phyloP scores from a whole-genome alignment of 1,284 basidiomycete genomes.

The Rhodofomes roseus region DNA sequence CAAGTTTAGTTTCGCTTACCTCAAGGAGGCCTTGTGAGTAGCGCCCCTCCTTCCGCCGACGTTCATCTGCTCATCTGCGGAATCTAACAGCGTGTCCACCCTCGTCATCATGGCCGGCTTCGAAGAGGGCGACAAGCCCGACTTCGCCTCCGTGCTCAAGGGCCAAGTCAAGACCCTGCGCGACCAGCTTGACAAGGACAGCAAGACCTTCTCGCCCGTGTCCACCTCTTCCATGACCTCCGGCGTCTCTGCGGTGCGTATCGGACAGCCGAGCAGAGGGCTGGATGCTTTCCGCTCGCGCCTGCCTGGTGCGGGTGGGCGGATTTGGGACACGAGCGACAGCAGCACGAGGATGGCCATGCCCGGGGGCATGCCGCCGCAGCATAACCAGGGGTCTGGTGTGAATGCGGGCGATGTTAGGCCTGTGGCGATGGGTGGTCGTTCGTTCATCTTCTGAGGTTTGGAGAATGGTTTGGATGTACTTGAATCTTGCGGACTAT shows the following conservation, averaged over 20 bases:
- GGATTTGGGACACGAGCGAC: slow-evolving; percentile 5
- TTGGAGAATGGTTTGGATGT: background rate
- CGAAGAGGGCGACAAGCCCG: slow-evolving; percentile 42
- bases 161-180: slow-evolving; percentile 56
- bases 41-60: background rate
- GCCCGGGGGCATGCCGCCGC: slow-evolving; percentile 3
- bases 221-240: background rate
- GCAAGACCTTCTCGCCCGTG: background rate
- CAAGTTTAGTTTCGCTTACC: slow-evolving; percentile 76
- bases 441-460: background rate
- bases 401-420: background rate
- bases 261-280: background rate
- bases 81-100: slow-evolving; percentile 51
- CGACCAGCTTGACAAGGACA: slow-evolving; percentile 50
- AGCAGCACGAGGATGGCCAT: background rate
- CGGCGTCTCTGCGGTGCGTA: background rate
- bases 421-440: background rate
- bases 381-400: background rate
- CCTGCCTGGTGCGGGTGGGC: background rate
- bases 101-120: slow-evolving; percentile 53
- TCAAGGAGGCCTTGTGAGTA: slow-evolving; percentile 81
- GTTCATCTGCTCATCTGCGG: background rate
- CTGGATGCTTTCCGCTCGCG: background rate
- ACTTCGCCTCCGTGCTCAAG: slow-evolving; percentile 49
- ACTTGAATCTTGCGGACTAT: background rate